Conservation (phyloP, 2,329 filamentous ascomycete species). For the Fusarium torreyae region DNA sequence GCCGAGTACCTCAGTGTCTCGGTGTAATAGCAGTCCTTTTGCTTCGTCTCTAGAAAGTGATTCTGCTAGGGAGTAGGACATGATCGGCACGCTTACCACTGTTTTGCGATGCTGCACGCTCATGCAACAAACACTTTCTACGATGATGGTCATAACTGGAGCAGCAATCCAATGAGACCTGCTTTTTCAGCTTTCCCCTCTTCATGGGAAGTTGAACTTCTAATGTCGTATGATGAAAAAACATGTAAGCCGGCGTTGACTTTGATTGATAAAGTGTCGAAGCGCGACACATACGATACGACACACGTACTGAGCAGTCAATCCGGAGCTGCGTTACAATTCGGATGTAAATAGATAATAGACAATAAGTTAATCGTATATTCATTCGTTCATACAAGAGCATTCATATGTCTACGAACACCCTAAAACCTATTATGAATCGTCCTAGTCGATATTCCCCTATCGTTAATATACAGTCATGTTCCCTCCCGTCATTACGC, state of each 20-base stretch:
- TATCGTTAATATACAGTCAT: constrained; percentile 25
- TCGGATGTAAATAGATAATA: constrained; percentile 38
- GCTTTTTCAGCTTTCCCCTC: background rate
- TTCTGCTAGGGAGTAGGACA: background rate
- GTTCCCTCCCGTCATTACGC: constrained; percentile 32
- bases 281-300: constrained; percentile 7
- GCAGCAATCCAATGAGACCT: constrained; percentile 7
- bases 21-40: background rate
- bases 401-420: background rate
- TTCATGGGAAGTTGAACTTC: background rate
- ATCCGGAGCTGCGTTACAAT: constrained; percentile 9
- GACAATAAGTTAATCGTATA: constrained; percentile 32
- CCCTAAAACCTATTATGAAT: background rate
- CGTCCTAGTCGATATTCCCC: background rate
- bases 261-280: constrained; percentile 26
- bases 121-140: constrained; percentile 7
- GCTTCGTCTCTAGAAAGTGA: background rate
- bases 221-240: constrained; percentile 29
- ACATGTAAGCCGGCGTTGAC: constrained; percentile 36
- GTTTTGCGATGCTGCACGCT: background rate
- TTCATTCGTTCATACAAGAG: constrained; percentile 41
- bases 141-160: constrained; percentile 6
- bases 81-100: background rate
- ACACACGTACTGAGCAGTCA: constrained; percentile 11
- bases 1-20: background rate